Conservation (phyloP, 2,329 filamentous ascomycete species). For the Sporothrix pseudoabietina region DNA sequence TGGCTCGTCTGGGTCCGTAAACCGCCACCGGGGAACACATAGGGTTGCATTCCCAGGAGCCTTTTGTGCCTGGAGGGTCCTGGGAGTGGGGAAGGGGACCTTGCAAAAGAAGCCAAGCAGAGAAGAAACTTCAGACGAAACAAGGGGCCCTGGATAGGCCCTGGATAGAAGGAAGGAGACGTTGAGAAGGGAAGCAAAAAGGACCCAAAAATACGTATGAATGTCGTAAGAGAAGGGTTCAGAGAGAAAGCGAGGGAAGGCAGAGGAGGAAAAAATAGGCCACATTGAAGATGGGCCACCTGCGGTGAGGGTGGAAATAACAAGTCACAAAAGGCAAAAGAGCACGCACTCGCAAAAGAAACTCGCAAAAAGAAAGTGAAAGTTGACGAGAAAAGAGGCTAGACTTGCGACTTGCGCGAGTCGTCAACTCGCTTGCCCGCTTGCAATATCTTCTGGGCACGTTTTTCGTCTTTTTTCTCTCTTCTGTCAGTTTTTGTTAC, state of each 20-base stretch:
- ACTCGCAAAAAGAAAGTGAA: neutral
- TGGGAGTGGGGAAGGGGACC: neutral
- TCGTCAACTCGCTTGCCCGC: neutral
- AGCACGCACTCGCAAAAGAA: neutral
- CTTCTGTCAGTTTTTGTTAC: neutral
- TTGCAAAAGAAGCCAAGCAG: neutral
- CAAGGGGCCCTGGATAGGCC: too few species aligned
- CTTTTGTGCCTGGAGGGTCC: neutral
- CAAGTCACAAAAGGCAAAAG: neutral
- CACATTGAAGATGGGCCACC: neutral
- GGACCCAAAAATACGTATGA: constrained; percentile 1
- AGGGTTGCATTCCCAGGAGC: constrained; percentile 13
- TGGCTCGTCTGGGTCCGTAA: neutral
- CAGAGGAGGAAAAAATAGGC: neutral
- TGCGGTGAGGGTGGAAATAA: neutral
- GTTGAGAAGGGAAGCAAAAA: neutral
- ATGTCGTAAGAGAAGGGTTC: constrained; percentile 5
- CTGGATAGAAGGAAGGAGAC: neutral
- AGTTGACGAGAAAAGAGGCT: constrained; percentile 7
- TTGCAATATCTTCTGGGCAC: neutral
- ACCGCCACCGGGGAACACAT: neutral
- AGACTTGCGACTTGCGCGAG: neutral
- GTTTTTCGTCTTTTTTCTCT: neutral
- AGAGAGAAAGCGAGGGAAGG: neutral
- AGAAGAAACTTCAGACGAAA: constrained; percentile 21